Evolutionary conservation across 176 grass and related monocot genomes (phyloP).

Genomic region (Tillandsia fasciculata): DNA sequence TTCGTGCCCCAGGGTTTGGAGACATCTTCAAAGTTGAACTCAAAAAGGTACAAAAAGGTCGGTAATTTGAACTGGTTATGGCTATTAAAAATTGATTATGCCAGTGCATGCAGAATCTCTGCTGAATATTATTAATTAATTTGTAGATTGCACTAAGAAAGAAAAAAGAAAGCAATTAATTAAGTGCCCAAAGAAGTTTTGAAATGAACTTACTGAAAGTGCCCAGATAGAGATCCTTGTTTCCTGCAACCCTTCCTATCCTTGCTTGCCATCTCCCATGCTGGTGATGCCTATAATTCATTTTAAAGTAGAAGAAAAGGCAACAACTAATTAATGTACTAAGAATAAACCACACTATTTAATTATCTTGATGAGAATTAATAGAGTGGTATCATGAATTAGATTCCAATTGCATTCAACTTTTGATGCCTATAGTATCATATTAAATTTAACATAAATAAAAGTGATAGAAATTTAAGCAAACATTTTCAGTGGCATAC

Average conservation of each 20-base stretch:
- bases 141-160: neutral
- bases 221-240: slow-evolving; percentile 83
- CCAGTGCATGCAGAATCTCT: neutral
- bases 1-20: neutral
- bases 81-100: neutral
- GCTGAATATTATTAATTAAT: neutral
- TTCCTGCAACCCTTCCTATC: slow-evolving; percentile 78
- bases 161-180: too few species aligned
- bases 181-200: too few species aligned
- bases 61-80: neutral
- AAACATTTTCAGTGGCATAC: neutral
- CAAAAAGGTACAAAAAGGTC: slow-evolving; percentile 1
- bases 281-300: slow-evolving; percentile 53
- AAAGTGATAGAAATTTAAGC: neutral
- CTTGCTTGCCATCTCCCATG: slow-evolving; percentile 90
- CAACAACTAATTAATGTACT: too few species aligned
- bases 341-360: too few species aligned
- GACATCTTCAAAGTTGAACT: neutral
- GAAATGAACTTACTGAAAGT: slow-evolving; percentile 50
- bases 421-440: too few species aligned
- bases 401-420: too few species aligned
- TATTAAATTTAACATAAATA: too few species aligned
- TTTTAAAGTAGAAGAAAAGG: neutral
- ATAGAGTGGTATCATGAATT: too few species aligned
- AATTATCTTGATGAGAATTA: too few species aligned